Base-by-base conservation (phyloP, 768 basidiomycete species). In the Nevesoporus exiguus region DNA sequence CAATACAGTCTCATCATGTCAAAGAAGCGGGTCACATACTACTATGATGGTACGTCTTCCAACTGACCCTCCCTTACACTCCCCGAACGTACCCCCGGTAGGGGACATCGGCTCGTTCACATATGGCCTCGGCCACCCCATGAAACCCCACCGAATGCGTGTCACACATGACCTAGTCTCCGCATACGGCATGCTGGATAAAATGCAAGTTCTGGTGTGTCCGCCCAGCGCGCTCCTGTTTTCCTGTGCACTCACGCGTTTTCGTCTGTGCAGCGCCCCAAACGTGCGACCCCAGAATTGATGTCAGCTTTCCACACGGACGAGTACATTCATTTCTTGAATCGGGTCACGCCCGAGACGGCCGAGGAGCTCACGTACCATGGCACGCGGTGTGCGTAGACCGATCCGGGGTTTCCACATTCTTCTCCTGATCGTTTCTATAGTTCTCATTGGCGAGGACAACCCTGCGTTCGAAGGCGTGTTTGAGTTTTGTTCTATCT, bases 261-360 rank as follows among this genome's bases (percentile, higher is more conserved):
- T 24, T 19, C 15, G 19, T 22, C 29, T n/a, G n/a, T 10, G 2
- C 63, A 91, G 89, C 79, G 77, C 64, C 85, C 93, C 6, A 80
- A 77, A 59, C 78, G 90, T 19, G 85, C 90, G 5, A 78, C 82
- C 0, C 81, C 86, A 14, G 80, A 85, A 63, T 79, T 82, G 22
- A 89, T 99, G 89, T 88, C 90, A n/a, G 75, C 86, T 11, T 99
- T 98, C 72, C 97, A 99, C 70, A 93, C 96, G 21, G 97, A 99
- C 75, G 97, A 99, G 79, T 99, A 97, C 72, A 81, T 99, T 54
- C 85, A 98, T 63, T 96, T 98, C 63, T 74, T 99, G 42, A 78
- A 83, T 50, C 81, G 83, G 45, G 95, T 98, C 25, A 91, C 88
- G 0, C 95, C 95, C 0, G 97, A 99, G 71, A 96, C 90, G 5